These are phyloP conservation scores for Alternaria sp. DNA, from an alignment of 2,329 filamentous ascomycete species.

Conservation along the genomic window DNA sequence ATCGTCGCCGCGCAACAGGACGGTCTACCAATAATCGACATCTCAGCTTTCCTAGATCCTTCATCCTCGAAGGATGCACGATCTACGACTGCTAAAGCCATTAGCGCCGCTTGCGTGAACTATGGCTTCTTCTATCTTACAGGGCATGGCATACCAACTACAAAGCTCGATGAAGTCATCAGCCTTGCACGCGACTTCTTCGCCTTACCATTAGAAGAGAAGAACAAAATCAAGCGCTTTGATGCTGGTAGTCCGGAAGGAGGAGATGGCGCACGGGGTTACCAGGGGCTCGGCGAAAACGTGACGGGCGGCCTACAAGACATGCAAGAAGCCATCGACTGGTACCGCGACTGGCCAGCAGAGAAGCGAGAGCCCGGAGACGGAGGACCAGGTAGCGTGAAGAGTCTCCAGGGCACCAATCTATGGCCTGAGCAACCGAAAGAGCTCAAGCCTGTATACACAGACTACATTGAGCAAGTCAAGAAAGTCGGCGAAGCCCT, in stretches of 20 bases:
- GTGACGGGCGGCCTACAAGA: constrained; percentile 47
- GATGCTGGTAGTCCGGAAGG: constrained; percentile 43
- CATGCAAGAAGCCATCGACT: constrained; percentile 53
- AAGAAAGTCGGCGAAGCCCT: constrained; percentile 44
- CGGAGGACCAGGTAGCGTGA: constrained; percentile 28
- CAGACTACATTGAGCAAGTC: constrained; percentile 40
- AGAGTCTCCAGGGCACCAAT: constrained; percentile 53
- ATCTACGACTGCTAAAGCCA: constrained; percentile 39
- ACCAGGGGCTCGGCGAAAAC: constrained; percentile 51
- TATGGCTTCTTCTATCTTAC: constrained; percentile 57
- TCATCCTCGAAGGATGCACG: constrained; percentile 23
- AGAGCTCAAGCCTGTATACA: constrained; percentile 43
- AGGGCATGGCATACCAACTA: constrained; percentile 50
- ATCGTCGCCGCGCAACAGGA: constrained; percentile 23
- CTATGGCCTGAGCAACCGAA: constrained; percentile 51
- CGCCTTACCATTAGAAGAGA: constrained; percentile 35
- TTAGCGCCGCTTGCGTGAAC: constrained; percentile 48
- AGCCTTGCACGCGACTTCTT: constrained; percentile 48
- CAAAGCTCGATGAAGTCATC: constrained; percentile 39
- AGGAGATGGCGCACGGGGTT: constrained; percentile 50
- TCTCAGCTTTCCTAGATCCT: constrained; percentile 49
- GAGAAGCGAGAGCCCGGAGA: constrained; percentile 20
- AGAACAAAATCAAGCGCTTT: constrained; percentile 47
- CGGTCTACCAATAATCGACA: constrained; percentile 53
- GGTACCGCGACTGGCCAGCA: constrained; percentile 48